Evolutionary conservation across 805 yeast genomes (phyloP).

Genomic region (Kockiozyma suomiensis): DNA sequence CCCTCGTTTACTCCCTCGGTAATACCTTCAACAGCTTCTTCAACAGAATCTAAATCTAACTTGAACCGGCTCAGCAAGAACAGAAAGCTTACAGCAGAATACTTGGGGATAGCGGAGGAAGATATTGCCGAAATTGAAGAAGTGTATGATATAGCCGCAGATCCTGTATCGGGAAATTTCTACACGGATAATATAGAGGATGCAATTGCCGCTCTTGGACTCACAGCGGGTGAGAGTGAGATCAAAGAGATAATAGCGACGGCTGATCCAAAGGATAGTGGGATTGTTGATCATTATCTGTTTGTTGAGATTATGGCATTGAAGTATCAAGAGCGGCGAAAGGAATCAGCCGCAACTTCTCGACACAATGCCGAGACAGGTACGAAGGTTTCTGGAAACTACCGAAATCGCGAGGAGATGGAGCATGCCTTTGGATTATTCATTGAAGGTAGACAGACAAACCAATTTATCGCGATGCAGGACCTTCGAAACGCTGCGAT

Average conservation of each 20-base stretch:
- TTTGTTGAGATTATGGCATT: constrained; percentile 37
- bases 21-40: too few relatives aligned
- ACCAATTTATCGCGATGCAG: constrained; percentile 35
- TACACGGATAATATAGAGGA: constrained; percentile 35
- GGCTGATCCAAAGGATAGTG: constrained; percentile 25
- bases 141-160: constrained; percentile 18
- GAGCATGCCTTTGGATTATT: constrained; percentile 33
- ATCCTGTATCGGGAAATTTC: constrained; percentile 23
- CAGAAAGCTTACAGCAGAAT: not conserved
- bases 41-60: not conserved
- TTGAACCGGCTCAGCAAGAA: not conserved
- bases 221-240: constrained; percentile 30
- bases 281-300: constrained; percentile 39
- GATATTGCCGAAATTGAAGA: constrained; percentile 25
- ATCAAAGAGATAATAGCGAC: constrained; percentile 28
- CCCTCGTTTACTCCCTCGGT: too few relatives aligned
- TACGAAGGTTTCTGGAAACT: not conserved
- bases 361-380: not conserved
- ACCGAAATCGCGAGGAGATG: constrained; percentile 2
- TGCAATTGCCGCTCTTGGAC: constrained; percentile 39
- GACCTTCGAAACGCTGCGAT: constrained; percentile 37
- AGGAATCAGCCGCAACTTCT: not conserved
- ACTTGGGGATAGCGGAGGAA: not conserved
- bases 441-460: not conserved
- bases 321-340: constrained; percentile 13